Base-by-base conservation (phyloP, 805 yeast genomes). In the Wickerhamiella kurtzmanii region DNA sequence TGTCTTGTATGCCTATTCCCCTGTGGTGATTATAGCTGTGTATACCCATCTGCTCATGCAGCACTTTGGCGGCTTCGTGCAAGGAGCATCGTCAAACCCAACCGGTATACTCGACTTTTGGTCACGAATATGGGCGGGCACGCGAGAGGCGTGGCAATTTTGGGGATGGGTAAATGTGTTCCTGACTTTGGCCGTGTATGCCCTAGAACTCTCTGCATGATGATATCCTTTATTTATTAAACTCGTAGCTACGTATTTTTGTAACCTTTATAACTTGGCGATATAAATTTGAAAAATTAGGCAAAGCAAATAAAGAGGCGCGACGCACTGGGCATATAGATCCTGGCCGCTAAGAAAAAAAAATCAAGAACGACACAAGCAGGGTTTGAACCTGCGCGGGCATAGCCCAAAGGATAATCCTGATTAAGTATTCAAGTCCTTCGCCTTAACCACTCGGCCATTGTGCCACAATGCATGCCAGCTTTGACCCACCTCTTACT, bases 121-220 rank as follows among this genome's bases (percentile, higher is more conserved):
- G 32, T 22, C 50, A 2, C 48, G 47, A 19, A 52, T 56, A 15
- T 74, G 40, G 72, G 79, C 60, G 37, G 60, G 54, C 45, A 56
- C 65, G 9, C 57, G 62, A 17, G 51, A 52, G 47, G 81, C 95
- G n/a, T 82, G 94, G 85, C 87, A 86, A 57, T 83, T 92, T 61
- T 89, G 98, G 97, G 85, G 88, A 57, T 89, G 97, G 97, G 75
- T 84, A 49, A 89, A 89, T 61, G 83, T 89, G 69, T 78, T 81
- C 54, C 73, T 81, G 45, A 82, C 94, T 9, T 66, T 92, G 48
- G 67, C 77, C n/a, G 69, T 92, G 22, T 89, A 89, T 63, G 79
- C 81, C 25, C 69, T 82, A 42, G 98, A 89, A 65, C 68, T 89
- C 25, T 18, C 20, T 18, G 41, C 41, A 15, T 13, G 41, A 13